These are phyloP conservation scores for Westerdykella sp. DNA, from an alignment of 2,329 filamentous ascomycete species.

Conservation along the genomic window DNA sequence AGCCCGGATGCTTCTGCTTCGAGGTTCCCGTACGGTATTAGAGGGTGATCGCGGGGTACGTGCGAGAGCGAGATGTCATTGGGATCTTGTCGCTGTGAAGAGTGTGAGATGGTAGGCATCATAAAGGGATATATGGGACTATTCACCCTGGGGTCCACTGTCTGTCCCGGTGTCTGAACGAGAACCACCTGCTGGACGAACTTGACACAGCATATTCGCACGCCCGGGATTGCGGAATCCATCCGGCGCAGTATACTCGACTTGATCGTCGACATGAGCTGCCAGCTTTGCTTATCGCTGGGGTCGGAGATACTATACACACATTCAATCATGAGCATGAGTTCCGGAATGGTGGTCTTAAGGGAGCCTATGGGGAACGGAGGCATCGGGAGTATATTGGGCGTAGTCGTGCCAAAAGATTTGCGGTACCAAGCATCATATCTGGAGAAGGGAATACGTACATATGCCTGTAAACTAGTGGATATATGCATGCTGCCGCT, in stretches of 20 bases:
- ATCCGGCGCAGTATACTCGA: conserved; percentile 80
- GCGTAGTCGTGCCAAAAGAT: not conserved
- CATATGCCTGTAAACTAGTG: conserved; percentile 88
- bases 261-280: conserved; percentile 83
- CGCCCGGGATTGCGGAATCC: conserved; percentile 69
- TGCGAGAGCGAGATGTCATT: conserved; percentile 82
- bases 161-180: conserved; percentile 79
- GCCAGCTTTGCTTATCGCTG: conserved; percentile 76
- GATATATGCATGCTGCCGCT: conserved; percentile 86
- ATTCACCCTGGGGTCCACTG: conserved; percentile 73
- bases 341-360: conserved; percentile 2
- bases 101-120: conserved; percentile 15
- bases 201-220: conserved; percentile 93
- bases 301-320: conserved; percentile 72
- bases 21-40: conserved; percentile 71
- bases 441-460: conserved; percentile 52
- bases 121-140: conserved; percentile 5
- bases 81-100: conserved; percentile 59
- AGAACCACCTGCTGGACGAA: conserved; percentile 91
- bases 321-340: conserved; percentile 27
- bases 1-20: conserved; percentile 91
- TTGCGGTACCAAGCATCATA: not conserved
- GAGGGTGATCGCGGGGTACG: conserved; percentile 73
- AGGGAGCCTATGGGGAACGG: conserved; percentile 6
- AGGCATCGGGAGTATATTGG: not conserved